Evolutionary conservation across 1,284 basidiomycete genomes (phyloP).

Genomic region (Irpex lacteus): DNA sequence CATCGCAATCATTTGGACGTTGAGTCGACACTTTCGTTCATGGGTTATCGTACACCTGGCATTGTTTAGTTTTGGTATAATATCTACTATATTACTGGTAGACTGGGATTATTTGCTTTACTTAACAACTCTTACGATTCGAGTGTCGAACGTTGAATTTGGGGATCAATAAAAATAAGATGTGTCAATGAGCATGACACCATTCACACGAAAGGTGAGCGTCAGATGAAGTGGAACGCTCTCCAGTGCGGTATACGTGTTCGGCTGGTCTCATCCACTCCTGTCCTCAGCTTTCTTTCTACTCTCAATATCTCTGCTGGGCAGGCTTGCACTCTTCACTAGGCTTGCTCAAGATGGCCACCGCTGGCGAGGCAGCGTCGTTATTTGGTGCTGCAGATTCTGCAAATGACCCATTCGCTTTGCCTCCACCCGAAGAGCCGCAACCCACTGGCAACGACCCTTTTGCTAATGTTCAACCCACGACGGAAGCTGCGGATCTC

Average conservation of each 20-base stretch:
- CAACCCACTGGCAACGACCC: conserved; percentile 16
- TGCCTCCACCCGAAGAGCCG: conserved; percentile 26
- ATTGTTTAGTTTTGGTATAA: conserved; percentile 2
- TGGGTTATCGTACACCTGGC: background rate
- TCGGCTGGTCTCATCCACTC: conserved; percentile 9
- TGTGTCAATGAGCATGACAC: background rate
- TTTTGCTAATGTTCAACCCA: conserved; percentile 14
- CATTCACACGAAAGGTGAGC: background rate
- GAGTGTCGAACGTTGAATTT: background rate
- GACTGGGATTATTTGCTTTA: background rate
- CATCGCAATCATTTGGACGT: conserved; percentile 2
- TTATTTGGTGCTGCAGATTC: conserved; percentile 67
- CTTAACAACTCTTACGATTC: background rate
- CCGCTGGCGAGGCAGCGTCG: conserved; percentile 73
- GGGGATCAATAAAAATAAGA: background rate
- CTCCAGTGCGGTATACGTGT: conserved; percentile 14
- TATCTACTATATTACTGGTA: background rate
- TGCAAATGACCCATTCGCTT: conserved; percentile 63
- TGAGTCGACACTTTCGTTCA: conserved; percentile 1
- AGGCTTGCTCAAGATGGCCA: conserved; percentile 40
- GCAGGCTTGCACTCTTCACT: background rate
- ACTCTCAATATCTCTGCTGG: conserved; percentile 3
- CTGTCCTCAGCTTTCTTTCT: background rate
- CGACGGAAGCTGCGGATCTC: conserved; percentile 9
- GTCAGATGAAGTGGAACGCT: conserved; percentile 1